These are phyloP conservation scores for Paulownia fortunei DNA, from an alignment of 257 asterid genomes.

Conservation along the genomic window DNA sequence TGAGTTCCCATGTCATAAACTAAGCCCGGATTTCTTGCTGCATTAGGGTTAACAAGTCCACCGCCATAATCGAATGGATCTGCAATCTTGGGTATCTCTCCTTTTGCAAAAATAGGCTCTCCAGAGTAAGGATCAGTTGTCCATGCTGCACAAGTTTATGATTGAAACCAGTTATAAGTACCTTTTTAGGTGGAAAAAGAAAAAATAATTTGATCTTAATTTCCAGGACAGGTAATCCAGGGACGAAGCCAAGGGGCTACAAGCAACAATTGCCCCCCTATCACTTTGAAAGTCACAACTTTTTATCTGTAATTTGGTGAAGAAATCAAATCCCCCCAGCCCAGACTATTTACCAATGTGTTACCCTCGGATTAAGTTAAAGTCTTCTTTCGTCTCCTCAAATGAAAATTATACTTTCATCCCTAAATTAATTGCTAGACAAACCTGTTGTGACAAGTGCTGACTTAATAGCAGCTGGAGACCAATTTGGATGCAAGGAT, in stretches of 20 bases:
- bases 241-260: too few relatives aligned
- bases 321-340: too few relatives aligned
- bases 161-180: background rate
- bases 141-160: conserved; percentile 41
- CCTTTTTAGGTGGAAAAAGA: background rate
- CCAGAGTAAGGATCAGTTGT: conserved; percentile 35
- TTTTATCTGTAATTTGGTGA: too few relatives aligned
- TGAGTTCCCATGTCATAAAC: conserved; percentile 37
- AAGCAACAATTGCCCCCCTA: too few relatives aligned
- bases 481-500: conserved; percentile 47
- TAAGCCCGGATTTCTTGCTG: conserved; percentile 40
- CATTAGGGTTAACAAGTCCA: conserved; percentile 38
- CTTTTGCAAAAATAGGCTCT: conserved; percentile 31
- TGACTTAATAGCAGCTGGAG: conserved; percentile 45
- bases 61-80: conserved; percentile 47
- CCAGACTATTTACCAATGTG: too few relatives aligned
- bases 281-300: too few relatives aligned
- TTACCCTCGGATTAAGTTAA: too few relatives aligned
- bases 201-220: too few relatives aligned
- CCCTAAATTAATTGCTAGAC: too few relatives aligned
- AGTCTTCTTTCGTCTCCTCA: too few relatives aligned
- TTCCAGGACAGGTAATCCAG: too few relatives aligned
- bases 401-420: too few relatives aligned
- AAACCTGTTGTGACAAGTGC: conserved; percentile 46
- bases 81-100: conserved; percentile 23